Evolutionary conservation across 2,329 filamentous ascomycete genomes (phyloP).

Genomic region (Elsinoe batatas): DNA sequence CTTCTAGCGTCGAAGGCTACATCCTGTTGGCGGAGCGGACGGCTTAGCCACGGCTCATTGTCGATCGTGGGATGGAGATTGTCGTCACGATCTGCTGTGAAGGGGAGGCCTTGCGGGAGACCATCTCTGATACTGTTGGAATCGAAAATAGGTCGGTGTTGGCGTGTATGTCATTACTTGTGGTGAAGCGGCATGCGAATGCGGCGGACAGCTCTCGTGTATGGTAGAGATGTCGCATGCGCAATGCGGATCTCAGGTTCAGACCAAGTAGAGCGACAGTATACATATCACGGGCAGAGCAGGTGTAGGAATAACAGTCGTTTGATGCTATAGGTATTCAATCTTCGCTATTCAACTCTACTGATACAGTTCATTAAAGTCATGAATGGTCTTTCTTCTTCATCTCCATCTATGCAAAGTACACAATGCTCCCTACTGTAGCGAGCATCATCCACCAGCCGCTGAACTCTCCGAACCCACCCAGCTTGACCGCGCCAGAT

Average conservation of each 20-base stretch:
- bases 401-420: constrained; percentile 16
- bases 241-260: not conserved
- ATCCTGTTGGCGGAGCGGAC: not conserved
- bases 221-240: not conserved
- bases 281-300: no score
- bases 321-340: not conserved
- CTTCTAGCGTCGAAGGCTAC: not conserved
- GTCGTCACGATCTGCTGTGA: not conserved
- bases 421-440: constrained; percentile 29
- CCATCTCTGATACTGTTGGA: not conserved
- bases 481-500: constrained; percentile 15
- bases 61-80: not conserved
- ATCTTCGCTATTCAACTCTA: not conserved
- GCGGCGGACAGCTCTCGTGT: no score
- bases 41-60: not conserved
- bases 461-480: constrained; percentile 22
- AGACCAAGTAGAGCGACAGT: not conserved
- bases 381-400: not conserved
- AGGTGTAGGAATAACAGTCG: no score
- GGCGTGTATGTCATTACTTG: not conserved
- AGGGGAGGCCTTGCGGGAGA: not conserved
- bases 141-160: not conserved
- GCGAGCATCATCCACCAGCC: constrained; percentile 33
- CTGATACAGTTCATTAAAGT: not conserved
- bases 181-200: no score